Conservation (phyloP, 306 rosid genomes). For the Acacia melanoxylon region DNA sequence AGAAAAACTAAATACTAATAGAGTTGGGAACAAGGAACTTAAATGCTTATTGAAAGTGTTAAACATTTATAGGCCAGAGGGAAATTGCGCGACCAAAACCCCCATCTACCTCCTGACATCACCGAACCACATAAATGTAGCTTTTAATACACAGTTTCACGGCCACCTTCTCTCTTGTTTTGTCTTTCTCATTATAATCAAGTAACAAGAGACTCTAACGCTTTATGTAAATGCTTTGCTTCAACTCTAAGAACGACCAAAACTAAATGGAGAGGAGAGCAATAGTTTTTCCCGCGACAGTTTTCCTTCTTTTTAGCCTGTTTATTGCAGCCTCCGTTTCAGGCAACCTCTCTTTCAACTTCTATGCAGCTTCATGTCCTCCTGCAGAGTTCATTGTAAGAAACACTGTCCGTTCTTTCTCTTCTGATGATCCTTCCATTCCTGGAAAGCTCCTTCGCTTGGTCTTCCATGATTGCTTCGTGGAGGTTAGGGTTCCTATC, state of each 20-base stretch:
- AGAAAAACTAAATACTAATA: neutral
- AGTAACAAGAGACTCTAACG: constrained; percentile 11
- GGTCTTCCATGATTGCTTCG: constrained; percentile 92
- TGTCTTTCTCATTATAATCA: constrained; percentile 11
- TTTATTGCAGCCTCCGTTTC: constrained; percentile 32
- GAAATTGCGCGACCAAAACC: constrained; percentile 16
- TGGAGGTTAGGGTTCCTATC: constrained; percentile 57
- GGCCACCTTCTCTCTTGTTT: neutral
- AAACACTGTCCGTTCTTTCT: constrained; percentile 62
- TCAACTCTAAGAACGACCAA: neutral
- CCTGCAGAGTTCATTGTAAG: constrained; percentile 68
- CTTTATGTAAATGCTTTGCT: neutral
- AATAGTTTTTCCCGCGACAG: constrained; percentile 15
- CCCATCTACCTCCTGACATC: constrained; percentile 60
- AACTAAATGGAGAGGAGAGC: constrained; percentile 51
- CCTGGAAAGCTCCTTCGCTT: constrained; percentile 95
- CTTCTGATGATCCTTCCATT: constrained; percentile 65
- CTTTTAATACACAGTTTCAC: constrained; percentile 42
- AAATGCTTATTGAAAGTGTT: constrained; percentile 27
- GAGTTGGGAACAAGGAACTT: constrained; percentile 15
- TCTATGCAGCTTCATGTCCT: constrained; percentile 78
- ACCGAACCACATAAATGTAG: constrained; percentile 68
- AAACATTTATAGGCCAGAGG: neutral
- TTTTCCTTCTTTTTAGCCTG: constrained; percentile 32
- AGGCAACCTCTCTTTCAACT: constrained; percentile 61